Base-by-base conservation (phyloP, 169 alveolate genomes). In the Toxoplasma gondii region DNA sequence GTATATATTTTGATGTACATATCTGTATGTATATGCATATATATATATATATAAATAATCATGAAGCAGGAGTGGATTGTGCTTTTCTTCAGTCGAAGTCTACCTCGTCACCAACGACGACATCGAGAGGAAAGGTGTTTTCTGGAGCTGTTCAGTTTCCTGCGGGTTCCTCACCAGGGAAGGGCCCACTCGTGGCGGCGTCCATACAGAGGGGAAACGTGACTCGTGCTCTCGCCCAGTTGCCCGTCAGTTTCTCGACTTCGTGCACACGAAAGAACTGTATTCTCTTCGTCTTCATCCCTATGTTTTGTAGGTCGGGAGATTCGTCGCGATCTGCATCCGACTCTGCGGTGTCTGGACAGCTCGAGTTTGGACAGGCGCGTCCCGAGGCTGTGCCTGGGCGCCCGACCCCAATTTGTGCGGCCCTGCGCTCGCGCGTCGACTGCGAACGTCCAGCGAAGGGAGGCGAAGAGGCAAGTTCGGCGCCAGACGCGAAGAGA, bases 161-260 rank as follows among this genome's bases (percentile, higher is more conserved):
- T 49, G 58, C 12, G 4, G 58, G 4, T 49, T 17, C 9, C 86
- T 78, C 22, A 78, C 86, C 86, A 31, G 86, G 86, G 22, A 78
- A 78, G 27, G 86, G 86, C 1, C 86, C 86, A n/a, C 86, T 78
- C 39, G 86, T 78, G 9, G 86, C 49, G 10, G 86, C 86, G 45
- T 78, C 86, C 86, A 78, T n/a, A 38, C 27, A 19, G 44, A 78
- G 86, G n/a, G 86, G 86, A 78, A 78, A 78, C 22, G 86, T 78
- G 86, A 78, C 86, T 0, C 86, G 86, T n/a, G 45, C 86, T 19
- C 45, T 16, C 22, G 45, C 45, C 43, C 19, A 1, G 10, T 78
- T 16, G 27, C 29, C n/a, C 1, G 4, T 31, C 45, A 0, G 9
- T n/a, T 31, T 1, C 86, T 78, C 86, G 45, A 36, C 86, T n/a